Evolutionary conservation across 1,284 basidiomycete genomes (phyloP).

Genomic region (Ustilago hordei): DNA sequence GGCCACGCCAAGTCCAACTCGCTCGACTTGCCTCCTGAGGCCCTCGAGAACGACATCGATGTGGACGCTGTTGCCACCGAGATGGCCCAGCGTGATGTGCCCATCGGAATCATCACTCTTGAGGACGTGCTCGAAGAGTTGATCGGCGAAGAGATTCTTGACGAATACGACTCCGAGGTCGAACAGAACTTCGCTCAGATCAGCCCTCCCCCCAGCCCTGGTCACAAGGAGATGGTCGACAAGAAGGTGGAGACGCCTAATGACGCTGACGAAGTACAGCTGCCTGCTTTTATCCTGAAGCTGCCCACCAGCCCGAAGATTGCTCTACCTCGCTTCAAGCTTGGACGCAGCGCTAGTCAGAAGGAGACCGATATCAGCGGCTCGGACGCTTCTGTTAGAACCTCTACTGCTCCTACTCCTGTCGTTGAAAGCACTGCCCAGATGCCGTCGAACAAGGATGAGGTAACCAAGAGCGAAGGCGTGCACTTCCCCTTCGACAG

Average conservation of each 20-base stretch:
- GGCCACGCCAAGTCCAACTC: constrained; percentile 70
- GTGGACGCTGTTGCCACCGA: constrained; percentile 46
- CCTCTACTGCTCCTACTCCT: constrained; percentile 19
- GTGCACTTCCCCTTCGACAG: constrained; percentile 31
- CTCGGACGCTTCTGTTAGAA: constrained; percentile 1
- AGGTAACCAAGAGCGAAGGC: constrained; percentile 15
- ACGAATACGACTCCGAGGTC: constrained; percentile 65
- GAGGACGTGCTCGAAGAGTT: constrained; percentile 87
- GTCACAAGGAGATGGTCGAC: constrained; percentile 47
- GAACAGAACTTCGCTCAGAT: constrained; percentile 61
- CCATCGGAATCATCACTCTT: constrained; percentile 90
- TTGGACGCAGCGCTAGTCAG: constrained; percentile 33
- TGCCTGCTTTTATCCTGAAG: constrained; percentile 40
- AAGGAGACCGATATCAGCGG: constrained; percentile 13
- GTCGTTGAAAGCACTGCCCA: constrained; percentile 23
- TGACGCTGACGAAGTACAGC: constrained; percentile 29
- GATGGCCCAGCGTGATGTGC: constrained; percentile 70
- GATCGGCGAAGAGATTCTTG: constrained; percentile 67
- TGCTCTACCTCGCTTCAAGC: constrained; percentile 44
- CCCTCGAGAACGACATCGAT: constrained; percentile 78
- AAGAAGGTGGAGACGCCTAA: constrained; percentile 37
- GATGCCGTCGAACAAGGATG: constrained; percentile 7
- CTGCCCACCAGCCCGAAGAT: constrained; percentile 45
- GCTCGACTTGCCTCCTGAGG: constrained; percentile 42
- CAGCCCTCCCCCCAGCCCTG: constrained; percentile 57